Evolutionary conservation across 2,329 filamentous ascomycete species (phyloP).

Genomic region (Penicillium verrucosum): DNA sequence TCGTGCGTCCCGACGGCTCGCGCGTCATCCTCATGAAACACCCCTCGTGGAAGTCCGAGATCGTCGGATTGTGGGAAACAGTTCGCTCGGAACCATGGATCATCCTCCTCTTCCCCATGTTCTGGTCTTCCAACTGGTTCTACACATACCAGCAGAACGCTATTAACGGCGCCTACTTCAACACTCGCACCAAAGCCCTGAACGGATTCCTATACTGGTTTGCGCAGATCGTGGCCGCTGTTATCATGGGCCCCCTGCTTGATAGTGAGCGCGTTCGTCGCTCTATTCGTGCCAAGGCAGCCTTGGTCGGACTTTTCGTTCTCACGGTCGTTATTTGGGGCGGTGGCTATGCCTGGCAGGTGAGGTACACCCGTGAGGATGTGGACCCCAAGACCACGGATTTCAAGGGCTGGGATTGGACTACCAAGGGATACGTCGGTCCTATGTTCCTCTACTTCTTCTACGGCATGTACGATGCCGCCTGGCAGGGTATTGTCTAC

Average conservation of each 20-base stretch:
- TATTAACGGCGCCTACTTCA: conserved; percentile 67
- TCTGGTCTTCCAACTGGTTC: conserved; percentile 74
- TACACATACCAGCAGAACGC: conserved; percentile 74
- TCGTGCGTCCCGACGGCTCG: conserved; percentile 72
- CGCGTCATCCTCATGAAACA: conserved; percentile 83
- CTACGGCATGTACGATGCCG: conserved; percentile 81
- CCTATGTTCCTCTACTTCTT: conserved; percentile 87
- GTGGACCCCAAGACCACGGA: conserved; percentile 1
- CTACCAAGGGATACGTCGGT: conserved; percentile 62
- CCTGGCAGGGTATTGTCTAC: conserved; percentile 85
- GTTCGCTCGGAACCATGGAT: conserved; percentile 69
- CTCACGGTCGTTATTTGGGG: conserved; percentile 78
- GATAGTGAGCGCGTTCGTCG: conserved; percentile 60
- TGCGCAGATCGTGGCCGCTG: conserved; percentile 71
- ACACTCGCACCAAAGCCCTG: conserved; percentile 67
- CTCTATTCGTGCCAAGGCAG: conserved; percentile 62
- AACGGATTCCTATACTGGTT: conserved; percentile 74
- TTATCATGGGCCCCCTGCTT: conserved; percentile 67
- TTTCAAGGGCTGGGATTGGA: conserved; percentile 57
- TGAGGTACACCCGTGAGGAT: conserved; percentile 50
- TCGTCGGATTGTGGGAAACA: conserved; percentile 70
- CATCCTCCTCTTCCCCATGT: conserved; percentile 73
- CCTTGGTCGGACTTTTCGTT: conserved; percentile 58
- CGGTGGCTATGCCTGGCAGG: conserved; percentile 73
- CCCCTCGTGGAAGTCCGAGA: conserved; percentile 75